These are phyloP conservation scores for Pelargonium australe DNA, from an alignment of 441 rosid genomes.

Conservation along the genomic window DNA sequence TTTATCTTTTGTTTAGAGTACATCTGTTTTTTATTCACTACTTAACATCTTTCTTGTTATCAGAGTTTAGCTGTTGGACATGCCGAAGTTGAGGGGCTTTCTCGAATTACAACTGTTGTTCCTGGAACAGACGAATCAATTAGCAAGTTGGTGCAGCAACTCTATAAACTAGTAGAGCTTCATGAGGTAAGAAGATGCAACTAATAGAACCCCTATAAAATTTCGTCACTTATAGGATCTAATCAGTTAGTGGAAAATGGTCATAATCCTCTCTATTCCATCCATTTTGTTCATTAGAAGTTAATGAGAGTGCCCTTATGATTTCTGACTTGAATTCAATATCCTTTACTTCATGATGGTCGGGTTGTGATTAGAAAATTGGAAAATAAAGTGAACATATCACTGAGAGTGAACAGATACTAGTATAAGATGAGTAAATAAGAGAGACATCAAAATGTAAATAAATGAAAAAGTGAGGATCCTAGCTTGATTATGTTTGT, in stretches of 20 bases:
- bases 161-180: conserved; percentile 62
- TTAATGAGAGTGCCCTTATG: no score
- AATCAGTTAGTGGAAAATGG: neutral
- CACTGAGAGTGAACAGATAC: no score
- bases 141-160: conserved; percentile 76
- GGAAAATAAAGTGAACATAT: no score
- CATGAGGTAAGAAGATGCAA: conserved; percentile 52
- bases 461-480: no score
- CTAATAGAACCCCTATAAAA: neutral
- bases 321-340: no score
- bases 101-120: conserved; percentile 83
- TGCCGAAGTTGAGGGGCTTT: conserved; percentile 66
- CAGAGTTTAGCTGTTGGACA: conserved; percentile 94
- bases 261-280: neutral
- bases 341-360: no score
- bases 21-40: conserved; percentile 15
- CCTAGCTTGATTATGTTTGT: no score
- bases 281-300: no score
- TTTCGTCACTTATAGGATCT: neutral
- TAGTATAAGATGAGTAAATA: no score
- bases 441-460: no score
- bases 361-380: no score
- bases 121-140: conserved; percentile 84
- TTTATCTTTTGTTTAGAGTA: conserved; percentile 2
- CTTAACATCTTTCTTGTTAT: conserved; percentile 18